These are phyloP conservation scores for Clavispora asparagi DNA, from an alignment of 805 yeast genomes.

Conservation along the genomic window DNA sequence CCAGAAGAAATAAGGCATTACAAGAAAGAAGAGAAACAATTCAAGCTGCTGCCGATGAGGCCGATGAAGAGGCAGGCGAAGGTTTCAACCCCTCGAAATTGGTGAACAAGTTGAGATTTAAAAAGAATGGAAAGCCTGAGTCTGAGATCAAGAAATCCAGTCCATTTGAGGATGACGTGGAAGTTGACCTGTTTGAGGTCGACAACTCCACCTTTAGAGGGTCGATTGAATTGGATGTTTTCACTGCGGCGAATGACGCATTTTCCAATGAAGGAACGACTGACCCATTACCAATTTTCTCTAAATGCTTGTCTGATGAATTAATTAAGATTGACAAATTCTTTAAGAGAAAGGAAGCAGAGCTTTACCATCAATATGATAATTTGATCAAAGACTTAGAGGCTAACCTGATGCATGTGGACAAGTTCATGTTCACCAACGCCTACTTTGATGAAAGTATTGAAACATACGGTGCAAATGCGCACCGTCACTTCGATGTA, in stretches of 20 bases:
- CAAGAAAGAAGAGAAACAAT: neutral
- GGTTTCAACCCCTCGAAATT: constrained; percentile 14
- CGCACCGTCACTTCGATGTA: constrained; percentile 18
- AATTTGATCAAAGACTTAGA: constrained; percentile 44
- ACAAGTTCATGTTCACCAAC: constrained; percentile 22
- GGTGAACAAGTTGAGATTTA: constrained; percentile 15
- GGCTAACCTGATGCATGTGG: constrained; percentile 21
- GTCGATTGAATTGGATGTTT: constrained; percentile 11
- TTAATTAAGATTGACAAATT: constrained; percentile 49
- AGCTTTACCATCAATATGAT: constrained; percentile 41
- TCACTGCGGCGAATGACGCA: constrained; percentile 9
- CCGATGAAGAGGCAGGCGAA: constrained; percentile 5
- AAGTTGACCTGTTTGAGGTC: constrained; percentile 12
- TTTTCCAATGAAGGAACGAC: constrained; percentile 6
- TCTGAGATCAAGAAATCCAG: constrained; percentile 2
- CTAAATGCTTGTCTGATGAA: constrained; percentile 44
- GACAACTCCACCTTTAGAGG: constrained; percentile 15
- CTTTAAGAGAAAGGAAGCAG: constrained; percentile 42
- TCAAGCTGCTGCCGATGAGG: constrained; percentile 1
- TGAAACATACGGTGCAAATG: constrained; percentile 6
- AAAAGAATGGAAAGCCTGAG: constrained; percentile 4
- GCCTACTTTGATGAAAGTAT: constrained; percentile 16
- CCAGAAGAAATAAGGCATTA: constrained; percentile 8
- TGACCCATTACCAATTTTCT: constrained; percentile 39
- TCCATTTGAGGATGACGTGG: constrained; percentile 3